Evolutionary conservation across 495 filamentous ascomycete genomes (phyloP), one percentile per base, ranked within the genome.

Genomic region (Echria macrotheca): DNA sequence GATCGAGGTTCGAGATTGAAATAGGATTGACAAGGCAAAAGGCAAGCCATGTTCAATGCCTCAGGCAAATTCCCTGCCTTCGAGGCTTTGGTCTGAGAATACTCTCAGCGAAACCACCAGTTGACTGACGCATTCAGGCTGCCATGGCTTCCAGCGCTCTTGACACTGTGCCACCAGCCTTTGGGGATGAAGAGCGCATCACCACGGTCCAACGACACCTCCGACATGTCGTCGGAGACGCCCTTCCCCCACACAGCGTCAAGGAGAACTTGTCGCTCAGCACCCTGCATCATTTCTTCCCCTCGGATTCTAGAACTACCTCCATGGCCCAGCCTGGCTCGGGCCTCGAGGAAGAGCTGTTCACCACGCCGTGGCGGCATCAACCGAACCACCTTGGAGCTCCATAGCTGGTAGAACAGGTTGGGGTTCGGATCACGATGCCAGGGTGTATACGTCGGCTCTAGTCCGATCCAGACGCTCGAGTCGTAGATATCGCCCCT

Each of bases 131-230:
- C 54, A 56, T 79, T 67, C 58, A 67, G 56, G 19, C 36, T 33
- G 0, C 67, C 53, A 10, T 57, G 35, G 5, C 12, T 18, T 18
- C 47, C 56, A 43, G 80, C 57, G 17, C 91, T 88, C 58, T 80
- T 84, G 42, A 98, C 81, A 60, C 86, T 89, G 76, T 98, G 93
- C 93, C 93, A 98, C 89, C 90, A 98, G 10, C 88, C 89, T 50
- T 79, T 81, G 0, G 91, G 93, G 47, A 98, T 91, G 61, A 91
- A 96, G 35, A 97, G 49, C 0, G 74, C 81, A 72, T 96, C 90
- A 0, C 86, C 83, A 11, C 74, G 67, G 2, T 66, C 61, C 25
- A 96, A 56, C n/a, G 56, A 47, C 9, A 75, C 83, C 54, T 93
- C 57, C 6, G 60, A 29, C 2, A 62, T 54, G 2, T 54, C 66